Base-by-base conservation (phyloP, 805 yeast genomes). In the Yarrowia phangngaensis region DNA sequence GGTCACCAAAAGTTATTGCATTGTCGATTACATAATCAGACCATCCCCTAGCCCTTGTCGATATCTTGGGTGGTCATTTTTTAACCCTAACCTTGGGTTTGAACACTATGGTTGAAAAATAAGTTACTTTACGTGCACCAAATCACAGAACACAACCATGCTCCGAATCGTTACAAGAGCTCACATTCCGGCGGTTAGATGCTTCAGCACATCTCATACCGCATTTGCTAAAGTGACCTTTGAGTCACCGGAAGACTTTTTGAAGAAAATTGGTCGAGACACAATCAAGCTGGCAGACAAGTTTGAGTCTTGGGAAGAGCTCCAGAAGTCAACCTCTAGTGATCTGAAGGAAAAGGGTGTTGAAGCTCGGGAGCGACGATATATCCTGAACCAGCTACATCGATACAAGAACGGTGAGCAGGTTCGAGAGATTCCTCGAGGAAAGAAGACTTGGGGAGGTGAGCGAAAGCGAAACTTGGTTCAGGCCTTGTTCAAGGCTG, bases 401-500 rank as follows among this genome's bases (percentile, higher is more conserved):
- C 77, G 74, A 57, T 82, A 72, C 59, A 74, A 77, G 58, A 73
- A 76, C 53, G 78, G 80, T 48, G 73, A 71, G 48, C 71, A 74
- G 15, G 67, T 84, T 51, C 59, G 68, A 51, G 84, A 79, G 59
- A 71, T 77, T 55, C 75, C 75, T 56, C 65, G 70, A 54, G 86
- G 89, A n/a, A 80, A 74, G 70, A 86, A 86, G 72, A 73, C 75
- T 58, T 70, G 79, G 67, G 96, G 96, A 19, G 95, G 96, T 60
- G 96, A 88, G 67, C 77, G 95, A 64, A 82, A 79, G 59, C 75
- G 82, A 53, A 78, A 74, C 58, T 82, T 80, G 60, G 74, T 73
- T 56, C 67, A 71, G 13, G 90, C 95, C 5, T 60, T 58, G 13
- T 45, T 45, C 48, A 26, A 27, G 32, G 45, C 45, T 38, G 45